Evolutionary conservation across 768 basidiomycete species (phyloP).

Genomic region (Macrolepiota fuliginosa): DNA sequence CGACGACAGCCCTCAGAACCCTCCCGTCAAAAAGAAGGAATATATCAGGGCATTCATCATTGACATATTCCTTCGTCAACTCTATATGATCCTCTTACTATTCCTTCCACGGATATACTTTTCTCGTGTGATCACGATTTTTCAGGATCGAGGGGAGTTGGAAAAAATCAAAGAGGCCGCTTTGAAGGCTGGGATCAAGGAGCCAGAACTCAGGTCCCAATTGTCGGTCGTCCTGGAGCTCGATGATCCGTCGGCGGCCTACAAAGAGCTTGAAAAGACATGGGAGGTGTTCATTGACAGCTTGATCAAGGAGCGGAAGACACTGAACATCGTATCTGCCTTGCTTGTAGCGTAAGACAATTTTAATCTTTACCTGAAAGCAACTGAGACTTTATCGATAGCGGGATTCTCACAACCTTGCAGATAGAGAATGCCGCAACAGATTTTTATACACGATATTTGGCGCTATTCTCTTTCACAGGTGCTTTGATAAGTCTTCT

Average conservation of each 20-base stretch:
- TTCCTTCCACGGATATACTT: slow-evolving; percentile 14
- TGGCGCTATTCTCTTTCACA: slow-evolving; percentile 51
- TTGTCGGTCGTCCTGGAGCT: not conserved
- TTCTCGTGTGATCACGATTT: slow-evolving; percentile 14
- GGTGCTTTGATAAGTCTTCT: slow-evolving; percentile 58
- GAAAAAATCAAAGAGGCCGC: slow-evolving; percentile 8
- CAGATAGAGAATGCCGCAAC: slow-evolving; percentile 36
- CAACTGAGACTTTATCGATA: slow-evolving; percentile 1
- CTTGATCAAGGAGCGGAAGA: slow-evolving; percentile 26
- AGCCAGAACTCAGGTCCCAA: not conserved
- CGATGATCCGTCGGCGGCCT: not conserved
- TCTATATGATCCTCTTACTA: slow-evolving; percentile 14
- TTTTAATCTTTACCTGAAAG: not conserved
- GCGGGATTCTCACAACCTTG: slow-evolving; percentile 29
- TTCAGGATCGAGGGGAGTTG: slow-evolving; percentile 9
- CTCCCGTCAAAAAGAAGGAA: not conserved
- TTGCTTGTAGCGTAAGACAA: slow-evolving; percentile 22
- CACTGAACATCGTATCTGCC: slow-evolving; percentile 25
- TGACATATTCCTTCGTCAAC: not conserved
- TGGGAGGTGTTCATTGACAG: slow-evolving; percentile 27
- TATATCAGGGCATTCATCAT: not conserved
- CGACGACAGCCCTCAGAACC: not conserved
- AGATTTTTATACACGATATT: slow-evolving; percentile 52
- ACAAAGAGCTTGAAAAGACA: slow-evolving; percentile 17
- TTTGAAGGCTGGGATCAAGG: not conserved